Evolutionary conservation across 208 protist species (phyloP).

Genomic region (Trypanosoma scelopori): DNA sequence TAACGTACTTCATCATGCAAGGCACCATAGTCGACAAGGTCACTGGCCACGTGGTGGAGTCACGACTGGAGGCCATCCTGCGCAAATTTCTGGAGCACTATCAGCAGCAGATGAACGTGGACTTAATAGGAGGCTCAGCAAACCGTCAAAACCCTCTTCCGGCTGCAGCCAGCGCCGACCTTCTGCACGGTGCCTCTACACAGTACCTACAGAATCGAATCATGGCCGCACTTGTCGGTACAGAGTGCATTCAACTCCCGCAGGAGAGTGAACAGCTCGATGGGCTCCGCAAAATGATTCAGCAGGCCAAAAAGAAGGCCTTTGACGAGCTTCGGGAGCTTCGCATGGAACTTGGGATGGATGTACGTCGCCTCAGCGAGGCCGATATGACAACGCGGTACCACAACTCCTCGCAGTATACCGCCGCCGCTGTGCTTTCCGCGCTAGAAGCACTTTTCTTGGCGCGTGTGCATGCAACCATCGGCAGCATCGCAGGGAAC

Average conservation of each 20-base stretch:
- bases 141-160: slow-evolving; percentile 48
- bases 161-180: slow-evolving; percentile 61
- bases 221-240: slow-evolving; percentile 59
- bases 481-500: slow-evolving; percentile 65
- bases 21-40: slow-evolving; percentile 88
- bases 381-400: slow-evolving; percentile 63
- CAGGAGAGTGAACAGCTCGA: slow-evolving; percentile 77
- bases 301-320: slow-evolving; percentile 82
- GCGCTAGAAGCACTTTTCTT: slow-evolving; percentile 78
- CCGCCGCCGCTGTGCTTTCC: slow-evolving; percentile 49
- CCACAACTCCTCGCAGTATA: slow-evolving; percentile 69
- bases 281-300: slow-evolving; percentile 70
- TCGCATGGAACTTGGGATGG: slow-evolving; percentile 66
- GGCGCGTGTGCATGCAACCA: slow-evolving; percentile 62
- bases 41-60: slow-evolving; percentile 48
- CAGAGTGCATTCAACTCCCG: slow-evolving; percentile 76
- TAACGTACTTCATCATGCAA: slow-evolving; percentile 90
- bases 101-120: slow-evolving; percentile 83
- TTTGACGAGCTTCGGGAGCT: slow-evolving; percentile 70
- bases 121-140: slow-evolving; percentile 43
- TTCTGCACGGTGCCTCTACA: slow-evolving; percentile 71
- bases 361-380: slow-evolving; percentile 63
- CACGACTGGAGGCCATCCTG: slow-evolving; percentile 69
- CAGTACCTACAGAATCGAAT: slow-evolving; percentile 75
- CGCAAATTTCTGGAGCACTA: slow-evolving; percentile 86